phyloP scores from a whole-genome alignment of 164 flowering plant genomes.

The Brasenia schreberi region DNA sequence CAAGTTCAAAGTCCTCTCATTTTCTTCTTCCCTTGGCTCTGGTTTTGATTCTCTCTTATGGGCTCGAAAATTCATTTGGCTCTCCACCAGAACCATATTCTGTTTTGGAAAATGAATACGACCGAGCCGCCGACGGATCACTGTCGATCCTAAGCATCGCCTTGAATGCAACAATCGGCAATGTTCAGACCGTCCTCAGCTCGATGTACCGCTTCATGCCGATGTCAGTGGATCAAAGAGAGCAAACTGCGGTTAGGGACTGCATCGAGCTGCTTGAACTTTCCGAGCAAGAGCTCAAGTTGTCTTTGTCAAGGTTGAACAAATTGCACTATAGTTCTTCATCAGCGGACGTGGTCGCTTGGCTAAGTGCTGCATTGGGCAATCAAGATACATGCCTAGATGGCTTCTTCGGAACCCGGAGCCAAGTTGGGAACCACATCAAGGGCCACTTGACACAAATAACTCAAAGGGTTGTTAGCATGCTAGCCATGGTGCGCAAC shows the following conservation, averaged over 20 bases:
- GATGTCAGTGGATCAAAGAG: constrained; percentile 44
- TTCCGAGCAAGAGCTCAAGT: constrained; percentile 64
- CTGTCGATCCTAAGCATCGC: constrained; percentile 49
- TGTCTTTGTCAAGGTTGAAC: constrained; percentile 59
- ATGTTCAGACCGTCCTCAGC: constrained; percentile 34
- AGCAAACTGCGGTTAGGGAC: constrained; percentile 62
- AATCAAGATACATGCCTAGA: constrained; percentile 94
- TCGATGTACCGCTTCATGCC: constrained; percentile 36
- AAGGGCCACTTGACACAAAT: constrained; percentile 60
- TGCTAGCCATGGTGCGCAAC: constrained; percentile 40
- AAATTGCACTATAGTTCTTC: constrained; percentile 27
- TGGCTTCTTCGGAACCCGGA: constrained; percentile 75
- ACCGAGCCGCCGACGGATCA: constrained; percentile 4
- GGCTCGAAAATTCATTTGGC: constrained; percentile 12
- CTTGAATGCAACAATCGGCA: constrained; percentile 30
- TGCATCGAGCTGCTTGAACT: constrained; percentile 79
- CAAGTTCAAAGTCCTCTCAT: not conserved
- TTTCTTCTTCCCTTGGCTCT: not conserved
- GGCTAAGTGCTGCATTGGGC: constrained; percentile 86
- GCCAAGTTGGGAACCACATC: constrained; percentile 33
- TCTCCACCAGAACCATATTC: constrained; percentile 17
- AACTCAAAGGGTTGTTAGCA: constrained; percentile 63
- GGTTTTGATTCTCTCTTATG: not conserved
- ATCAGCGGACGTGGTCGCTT: constrained; percentile 55
- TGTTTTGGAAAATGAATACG: constrained; percentile 1